A percentile compares a stretch with the other conserved stretches of the same genome.
Evolutionary conservation across 1,139 yeast genomes (phyloP).

Genomic region (Debaryomyces psychrophilus): DNA sequence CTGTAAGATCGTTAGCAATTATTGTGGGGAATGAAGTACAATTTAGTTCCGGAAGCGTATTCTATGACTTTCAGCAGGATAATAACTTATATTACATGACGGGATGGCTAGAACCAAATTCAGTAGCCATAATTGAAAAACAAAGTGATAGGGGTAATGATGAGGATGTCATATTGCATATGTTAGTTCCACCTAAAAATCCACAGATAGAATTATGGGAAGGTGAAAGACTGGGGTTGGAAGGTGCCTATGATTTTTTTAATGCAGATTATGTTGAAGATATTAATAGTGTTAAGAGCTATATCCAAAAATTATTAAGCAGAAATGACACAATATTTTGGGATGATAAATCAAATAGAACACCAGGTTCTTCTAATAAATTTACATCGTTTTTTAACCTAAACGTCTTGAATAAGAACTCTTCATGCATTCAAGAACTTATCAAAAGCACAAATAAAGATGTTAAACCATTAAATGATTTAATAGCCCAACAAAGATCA

Average conservation of each 20-base stretch:
- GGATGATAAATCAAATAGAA: conserved; percentile 38
- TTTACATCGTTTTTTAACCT: conserved; percentile 21
- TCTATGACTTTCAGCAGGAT: conserved; percentile 89
- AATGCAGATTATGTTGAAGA: conserved; percentile 81
- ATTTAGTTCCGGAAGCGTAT: conserved; percentile 87
- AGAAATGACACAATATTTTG: conserved; percentile 52
- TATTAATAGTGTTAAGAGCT: conserved; percentile 42
- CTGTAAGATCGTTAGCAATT: conserved; percentile 69
- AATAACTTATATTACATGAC: conserved; percentile 84
- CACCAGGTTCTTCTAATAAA: conserved; percentile 3
- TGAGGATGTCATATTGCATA: conserved; percentile 63
- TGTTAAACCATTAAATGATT: conserved; percentile 47
- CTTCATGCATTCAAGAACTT: conserved; percentile 24
- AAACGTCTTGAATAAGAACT: conserved; percentile 14
- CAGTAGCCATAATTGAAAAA: conserved; percentile 75
- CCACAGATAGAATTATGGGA: conserved; percentile 87
- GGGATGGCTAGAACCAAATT: conserved; percentile 93
- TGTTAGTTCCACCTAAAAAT: conserved; percentile 88
- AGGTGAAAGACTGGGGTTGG: conserved; percentile 85
- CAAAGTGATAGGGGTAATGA: conserved; percentile 45
- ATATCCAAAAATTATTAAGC: conserved; percentile 49
- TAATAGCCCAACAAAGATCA: conserved; percentile 62
- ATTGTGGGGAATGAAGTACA: conserved; percentile 73
- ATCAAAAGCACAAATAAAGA: conserved; percentile 32
- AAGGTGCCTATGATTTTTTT: conserved; percentile 79